phyloP scores from a whole-genome alignment of 2,329 filamentous ascomycete genomes.

The Pyrenophora graminea region DNA sequence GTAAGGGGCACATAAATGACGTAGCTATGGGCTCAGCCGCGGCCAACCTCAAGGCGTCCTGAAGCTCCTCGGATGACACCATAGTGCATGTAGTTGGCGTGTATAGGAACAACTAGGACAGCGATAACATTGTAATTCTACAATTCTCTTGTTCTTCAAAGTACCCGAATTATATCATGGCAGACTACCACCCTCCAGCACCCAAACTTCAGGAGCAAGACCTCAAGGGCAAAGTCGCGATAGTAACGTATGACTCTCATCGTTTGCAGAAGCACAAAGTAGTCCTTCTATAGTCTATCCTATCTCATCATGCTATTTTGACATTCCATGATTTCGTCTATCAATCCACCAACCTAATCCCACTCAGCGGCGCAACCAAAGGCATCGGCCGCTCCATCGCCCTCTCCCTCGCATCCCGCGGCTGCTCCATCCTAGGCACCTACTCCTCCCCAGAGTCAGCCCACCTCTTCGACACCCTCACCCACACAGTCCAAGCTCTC shows the following conservation, averaged over 20 bases:
- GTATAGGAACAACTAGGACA: too few species aligned
- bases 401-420: constrained; percentile 35
- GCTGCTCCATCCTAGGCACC: constrained; percentile 37
- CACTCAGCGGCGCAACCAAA: constrained; percentile 30
- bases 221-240: constrained; percentile 34
- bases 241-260: constrained; percentile 34
- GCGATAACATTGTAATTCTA: background rate
- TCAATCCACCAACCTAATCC: background rate
- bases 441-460: constrained; percentile 31
- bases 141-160: background rate
- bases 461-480: constrained; percentile 31
- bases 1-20: background rate
- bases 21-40: background rate
- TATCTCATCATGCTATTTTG: too few species aligned
- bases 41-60: too few species aligned
- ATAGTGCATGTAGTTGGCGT: too few species aligned
- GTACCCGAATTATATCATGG: constrained; percentile 13
- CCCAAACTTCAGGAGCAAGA: constrained; percentile 33
- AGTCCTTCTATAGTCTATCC: background rate
- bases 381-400: constrained; percentile 39
- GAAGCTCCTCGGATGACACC: too few species aligned
- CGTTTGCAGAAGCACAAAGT: background rate
- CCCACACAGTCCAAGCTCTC: constrained; percentile 21
- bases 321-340: background rate
- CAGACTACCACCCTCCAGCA: constrained; percentile 26